Evolutionary conservation across 2,329 filamentous ascomycete species (phyloP).

Genomic region (Pseudomassariella vexata): DNA sequence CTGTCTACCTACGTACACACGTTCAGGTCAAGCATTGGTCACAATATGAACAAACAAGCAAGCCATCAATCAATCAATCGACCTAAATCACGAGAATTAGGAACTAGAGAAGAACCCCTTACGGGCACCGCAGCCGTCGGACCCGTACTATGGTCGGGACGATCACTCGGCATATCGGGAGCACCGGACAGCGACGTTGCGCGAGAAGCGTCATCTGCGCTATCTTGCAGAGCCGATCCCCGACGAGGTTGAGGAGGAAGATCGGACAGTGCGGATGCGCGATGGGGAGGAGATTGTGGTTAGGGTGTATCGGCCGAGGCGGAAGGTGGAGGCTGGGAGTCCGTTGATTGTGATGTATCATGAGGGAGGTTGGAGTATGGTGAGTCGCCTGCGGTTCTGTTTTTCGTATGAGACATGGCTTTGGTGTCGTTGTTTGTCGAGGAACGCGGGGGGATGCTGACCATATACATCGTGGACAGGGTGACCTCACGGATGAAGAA

Average conservation of each 20-base stretch:
- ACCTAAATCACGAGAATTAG: too few species aligned
- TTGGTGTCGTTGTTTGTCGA: too few species aligned
- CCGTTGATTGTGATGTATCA: constrained; percentile 28
- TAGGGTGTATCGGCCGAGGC: constrained; percentile 24
- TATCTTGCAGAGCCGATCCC: constrained; percentile 19
- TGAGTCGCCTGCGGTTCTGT: too few species aligned
- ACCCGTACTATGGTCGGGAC: constrained; percentile 15
- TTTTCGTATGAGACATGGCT: too few species aligned
- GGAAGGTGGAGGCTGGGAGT: constrained; percentile 8
- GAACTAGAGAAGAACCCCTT: constrained; percentile 13
- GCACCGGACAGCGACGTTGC: constrained; percentile 17
- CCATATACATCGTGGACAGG: too few species aligned
- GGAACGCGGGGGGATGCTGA: too few species aligned
- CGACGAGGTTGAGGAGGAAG: constrained; percentile 19
- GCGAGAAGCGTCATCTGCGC: constrained; percentile 20
- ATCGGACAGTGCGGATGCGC: constrained; percentile 25
- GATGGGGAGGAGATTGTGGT: constrained; percentile 25
- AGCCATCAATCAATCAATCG: too few species aligned
- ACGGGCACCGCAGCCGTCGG: constrained; percentile 14
- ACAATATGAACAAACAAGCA: too few species aligned
- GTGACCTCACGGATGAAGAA: constrained; percentile 25
- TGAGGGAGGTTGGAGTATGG: constrained; percentile 27
- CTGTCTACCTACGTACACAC: too few species aligned
- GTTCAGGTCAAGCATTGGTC: too few species aligned
- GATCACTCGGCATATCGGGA: constrained; percentile 12